Evolutionary conservation across 2,329 filamentous ascomycete species (phyloP), one percentile per base, ranked within the genome.

Genomic region (Diaporthe humulicola): DNA sequence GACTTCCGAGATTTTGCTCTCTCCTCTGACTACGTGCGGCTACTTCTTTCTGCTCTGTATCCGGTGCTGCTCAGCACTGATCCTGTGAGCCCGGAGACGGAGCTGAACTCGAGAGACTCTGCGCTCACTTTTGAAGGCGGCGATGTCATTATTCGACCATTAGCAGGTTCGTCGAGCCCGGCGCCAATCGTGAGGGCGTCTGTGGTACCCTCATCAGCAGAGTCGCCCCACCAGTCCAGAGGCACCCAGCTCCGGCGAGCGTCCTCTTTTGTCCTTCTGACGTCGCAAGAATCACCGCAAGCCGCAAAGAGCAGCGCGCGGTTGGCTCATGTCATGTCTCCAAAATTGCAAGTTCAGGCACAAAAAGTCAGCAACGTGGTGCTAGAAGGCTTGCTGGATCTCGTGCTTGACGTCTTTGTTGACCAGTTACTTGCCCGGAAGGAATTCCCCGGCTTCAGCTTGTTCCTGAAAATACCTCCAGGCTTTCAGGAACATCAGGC

Each of bases 401-500:
- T 98, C 30, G 90, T 96, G 2, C 88, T 97, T 66, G 90, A 90
- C 28, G 91, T 98, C 0, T 98, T 98, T 80, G 89, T 94, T 67
- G 96, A 98, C 79, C 95, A 98, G 79, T 86, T 98, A 0, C 90
- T 98, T 56, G 90, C 89, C 40, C 92, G 95, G 36, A 98, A 98
- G 81, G 97, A 99, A 71, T 99, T 98, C 80, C 88, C 93, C 3
- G 96, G 97, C 0, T 94, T 99, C 71, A 92, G 93, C 0, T 85
- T 99, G 14, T 98, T 95, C 80, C 86, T 94, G 71, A 98, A 97
- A 81, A 93, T 96, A 0, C 97, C 97, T 1, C 95, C 97, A 0
- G 96, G 96, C 0, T 98, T 98, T 80, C 91, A 96, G 78, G 97
- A 98, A 81, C 95, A 98, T 78, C 96, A 98, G 80, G 95, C 95